A percentile compares a stretch with the other conserved stretches of the same genome.
Evolutionary conservation across 495 filamentous ascomycete genomes (phyloP).

Genomic region (Talaromyces ruber): DNA sequence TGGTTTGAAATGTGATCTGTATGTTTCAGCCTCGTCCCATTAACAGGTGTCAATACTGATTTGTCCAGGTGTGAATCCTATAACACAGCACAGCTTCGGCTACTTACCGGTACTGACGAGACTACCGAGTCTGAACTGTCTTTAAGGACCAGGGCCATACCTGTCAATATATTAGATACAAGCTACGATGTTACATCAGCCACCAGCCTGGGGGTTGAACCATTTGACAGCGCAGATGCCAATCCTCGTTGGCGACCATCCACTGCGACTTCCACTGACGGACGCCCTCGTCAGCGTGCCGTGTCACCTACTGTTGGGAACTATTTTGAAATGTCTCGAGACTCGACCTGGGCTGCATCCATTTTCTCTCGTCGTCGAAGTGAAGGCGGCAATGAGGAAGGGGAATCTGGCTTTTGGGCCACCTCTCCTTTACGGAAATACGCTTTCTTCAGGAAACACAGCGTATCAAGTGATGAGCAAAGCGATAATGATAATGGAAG

Average conservation of each 20-base stretch:
- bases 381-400: slow-evolving; percentile 45
- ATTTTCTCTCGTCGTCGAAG: slow-evolving; percentile 26
- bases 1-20: slow-evolving; percentile 79
- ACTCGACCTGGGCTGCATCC: slow-evolving; percentile 23
- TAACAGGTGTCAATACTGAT: slow-evolving; percentile 11
- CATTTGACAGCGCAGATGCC: slow-evolving; percentile 11
- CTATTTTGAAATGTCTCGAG: slow-evolving; percentile 37
- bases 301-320: slow-evolving; percentile 31
- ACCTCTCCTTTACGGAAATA: slow-evolving; percentile 36
- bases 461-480: slow-evolving; percentile 16
- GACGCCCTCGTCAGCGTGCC: slow-evolving; percentile 25
- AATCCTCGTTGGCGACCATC: slow-evolving; percentile 20
- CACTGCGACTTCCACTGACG: slow-evolving; percentile 16
- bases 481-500: slow-evolving; percentile 26
- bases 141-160: slow-evolving; percentile 16
- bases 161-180: slow-evolving; percentile 16
- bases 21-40: slow-evolving; percentile 10
- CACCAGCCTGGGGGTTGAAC: slow-evolving; percentile 12
- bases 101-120: slow-evolving; percentile 38
- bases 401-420: slow-evolving; percentile 58
- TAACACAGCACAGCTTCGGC: slow-evolving; percentile 68
- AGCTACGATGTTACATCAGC: slow-evolving; percentile 24
- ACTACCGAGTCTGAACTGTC: slow-evolving; percentile 8
- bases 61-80: slow-evolving; percentile 59
- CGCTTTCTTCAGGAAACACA: slow-evolving; percentile 28